Percentiles rank a stretch among this genome's conserved stretches.
Conservation (phyloP, 2,329 filamentous ascomycete genomes). For the Fusarium stilboides region DNA sequence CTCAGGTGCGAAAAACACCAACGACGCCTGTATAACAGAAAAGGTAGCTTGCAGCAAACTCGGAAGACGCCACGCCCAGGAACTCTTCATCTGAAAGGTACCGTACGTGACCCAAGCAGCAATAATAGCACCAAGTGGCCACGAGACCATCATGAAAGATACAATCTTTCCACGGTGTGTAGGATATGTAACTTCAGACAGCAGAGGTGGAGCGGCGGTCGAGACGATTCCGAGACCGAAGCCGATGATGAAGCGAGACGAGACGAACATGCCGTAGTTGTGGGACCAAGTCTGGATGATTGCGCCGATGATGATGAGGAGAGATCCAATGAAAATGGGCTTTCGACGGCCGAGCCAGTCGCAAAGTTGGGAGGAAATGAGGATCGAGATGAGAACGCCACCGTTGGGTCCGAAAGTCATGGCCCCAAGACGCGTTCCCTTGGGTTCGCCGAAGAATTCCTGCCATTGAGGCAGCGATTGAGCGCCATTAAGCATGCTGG, state of each 20-base stretch:
- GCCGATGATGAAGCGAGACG: slow-evolving; percentile 54
- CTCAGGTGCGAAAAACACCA: slow-evolving; percentile 41
- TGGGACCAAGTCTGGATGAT: slow-evolving; percentile 50
- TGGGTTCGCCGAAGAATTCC: slow-evolving; percentile 49
- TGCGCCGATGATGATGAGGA: slow-evolving; percentile 51
- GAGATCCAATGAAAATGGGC: slow-evolving; percentile 49
- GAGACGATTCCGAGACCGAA: slow-evolving; percentile 59
- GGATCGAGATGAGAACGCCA: slow-evolving; percentile 46
- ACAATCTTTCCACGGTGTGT: slow-evolving; percentile 54
- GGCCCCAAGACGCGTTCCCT: slow-evolving; percentile 50
- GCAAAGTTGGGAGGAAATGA: slow-evolving; percentile 48
- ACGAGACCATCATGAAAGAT: slow-evolving; percentile 48
- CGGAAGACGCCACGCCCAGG: slow-evolving; percentile 66
- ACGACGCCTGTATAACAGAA: slow-evolving; percentile 19
- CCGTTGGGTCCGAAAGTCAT: slow-evolving; percentile 50
- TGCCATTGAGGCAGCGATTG: slow-evolving; percentile 54
- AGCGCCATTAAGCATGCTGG: slow-evolving; percentile 54
- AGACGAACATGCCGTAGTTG: slow-evolving; percentile 56
- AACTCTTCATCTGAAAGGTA: slow-evolving; percentile 56
- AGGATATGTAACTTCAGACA: slow-evolving; percentile 56
- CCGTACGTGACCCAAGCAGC: slow-evolving; percentile 57
- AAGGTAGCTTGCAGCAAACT: slow-evolving; percentile 62
- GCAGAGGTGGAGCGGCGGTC: slow-evolving; percentile 53
- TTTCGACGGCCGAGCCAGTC: slow-evolving; percentile 49
- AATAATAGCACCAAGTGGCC: slow-evolving; percentile 41